These are phyloP conservation scores for Hymenotorrendiella dingleyae DNA, from an alignment of 2,329 filamentous ascomycete species.

Conservation along the genomic window DNA sequence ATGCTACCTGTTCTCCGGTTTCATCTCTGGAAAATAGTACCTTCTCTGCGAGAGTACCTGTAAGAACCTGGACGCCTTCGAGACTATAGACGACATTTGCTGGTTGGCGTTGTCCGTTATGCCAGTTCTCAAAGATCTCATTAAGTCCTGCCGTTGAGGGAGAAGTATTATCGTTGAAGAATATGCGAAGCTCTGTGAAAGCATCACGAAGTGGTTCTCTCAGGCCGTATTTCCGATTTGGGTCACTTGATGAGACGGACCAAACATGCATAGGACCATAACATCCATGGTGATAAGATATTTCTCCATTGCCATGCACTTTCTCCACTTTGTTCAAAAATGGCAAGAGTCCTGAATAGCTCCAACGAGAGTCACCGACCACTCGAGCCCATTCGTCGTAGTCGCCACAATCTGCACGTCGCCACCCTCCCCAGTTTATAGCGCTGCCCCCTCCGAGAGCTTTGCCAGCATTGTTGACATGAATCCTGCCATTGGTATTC, in stretches of 20 bases:
- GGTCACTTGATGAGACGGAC: neutral
- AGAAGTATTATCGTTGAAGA: neutral
- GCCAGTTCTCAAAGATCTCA: neutral
- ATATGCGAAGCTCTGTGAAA: neutral
- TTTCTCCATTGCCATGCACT: neutral
- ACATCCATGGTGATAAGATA: neutral
- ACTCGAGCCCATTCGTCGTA: conserved; percentile 41
- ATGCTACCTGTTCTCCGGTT: neutral
- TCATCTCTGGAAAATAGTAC: conserved; percentile 12
- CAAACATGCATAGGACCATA: neutral
- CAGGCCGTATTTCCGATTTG: neutral
- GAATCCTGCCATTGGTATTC: conserved; percentile 21
- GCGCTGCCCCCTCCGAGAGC: conserved; percentile 36
- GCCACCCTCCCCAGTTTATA: conserved; percentile 38
- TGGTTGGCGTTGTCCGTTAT: conserved; percentile 24
- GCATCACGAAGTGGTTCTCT: neutral
- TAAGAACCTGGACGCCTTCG: conserved; percentile 21
- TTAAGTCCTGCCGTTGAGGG: neutral
- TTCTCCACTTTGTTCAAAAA: neutral
- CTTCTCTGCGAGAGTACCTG: conserved; percentile 20
- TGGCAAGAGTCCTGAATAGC: neutral
- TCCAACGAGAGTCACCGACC: conserved; percentile 30
- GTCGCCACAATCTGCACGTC: conserved; percentile 38
- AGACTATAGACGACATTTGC: conserved; percentile 26
- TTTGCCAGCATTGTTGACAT: conserved; percentile 32